phyloP scores from a whole-genome alignment of 306 rosid species.

The Cucurbita maxima region DNA sequence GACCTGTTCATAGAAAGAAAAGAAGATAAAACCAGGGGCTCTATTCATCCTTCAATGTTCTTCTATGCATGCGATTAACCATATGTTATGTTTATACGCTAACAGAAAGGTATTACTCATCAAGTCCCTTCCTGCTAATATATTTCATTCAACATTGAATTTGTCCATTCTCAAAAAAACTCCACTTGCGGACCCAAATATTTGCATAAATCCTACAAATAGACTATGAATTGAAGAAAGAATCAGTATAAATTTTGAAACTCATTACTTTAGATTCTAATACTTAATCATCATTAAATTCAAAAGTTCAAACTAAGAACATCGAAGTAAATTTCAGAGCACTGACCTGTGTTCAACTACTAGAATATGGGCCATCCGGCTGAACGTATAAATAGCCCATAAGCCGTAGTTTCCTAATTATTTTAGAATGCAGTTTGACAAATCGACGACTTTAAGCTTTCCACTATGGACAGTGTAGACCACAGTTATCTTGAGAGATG shows the following conservation, averaged over 20 bases:
- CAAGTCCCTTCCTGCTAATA: neutral
- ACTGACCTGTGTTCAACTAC: neutral
- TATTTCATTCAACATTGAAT: neutral
- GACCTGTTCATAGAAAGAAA: neutral
- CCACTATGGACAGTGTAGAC: neutral
- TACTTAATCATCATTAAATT: neutral
- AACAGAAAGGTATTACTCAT: neutral
- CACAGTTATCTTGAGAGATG: neutral
- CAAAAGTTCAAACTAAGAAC: neutral
- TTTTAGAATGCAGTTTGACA: neutral
- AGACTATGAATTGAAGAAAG: neutral
- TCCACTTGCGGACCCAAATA: neutral
- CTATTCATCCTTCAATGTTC: neutral
- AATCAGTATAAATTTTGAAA: neutral
- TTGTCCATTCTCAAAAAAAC: neutral
- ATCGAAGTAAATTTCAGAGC: neutral
- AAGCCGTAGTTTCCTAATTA: neutral
- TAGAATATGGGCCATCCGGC: neutral
- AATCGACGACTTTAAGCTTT: neutral
- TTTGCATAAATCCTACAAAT: neutral
- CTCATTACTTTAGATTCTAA: neutral
- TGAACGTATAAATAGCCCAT: neutral
- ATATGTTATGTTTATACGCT: neutral
- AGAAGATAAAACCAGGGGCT: neutral
- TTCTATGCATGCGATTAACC: neutral